Evolutionary conservation across 129 eudicot genomes (phyloP), one percentile per base, ranked within the genome.

Genomic region (Ambrosia trifida): DNA sequence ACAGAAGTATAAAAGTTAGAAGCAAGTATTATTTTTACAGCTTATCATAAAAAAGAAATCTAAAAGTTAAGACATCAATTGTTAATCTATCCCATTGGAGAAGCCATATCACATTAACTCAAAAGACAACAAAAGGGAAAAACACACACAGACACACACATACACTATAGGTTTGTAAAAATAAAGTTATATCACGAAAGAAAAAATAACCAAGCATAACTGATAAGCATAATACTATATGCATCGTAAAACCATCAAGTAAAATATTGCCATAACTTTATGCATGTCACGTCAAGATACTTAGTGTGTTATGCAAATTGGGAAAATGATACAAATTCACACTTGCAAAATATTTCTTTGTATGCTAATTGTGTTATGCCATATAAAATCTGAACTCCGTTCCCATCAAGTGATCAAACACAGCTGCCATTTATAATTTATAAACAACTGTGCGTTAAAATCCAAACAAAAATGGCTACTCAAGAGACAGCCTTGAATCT

Each of bases 101-200:
- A 74, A 74, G 32, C 72, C 72, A 74, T 43, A 52, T 66, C 66
- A 64, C 33, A 65, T 28, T 28, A 66, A 65, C 70, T 20, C 65
- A 40, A 64, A 38, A 62, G 43, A 17, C 17, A 10, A 36, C 13
- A 24, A 24, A 24, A 24, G 28, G 28, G 28, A 24, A 24, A 24
- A n/a, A n/a, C n/a, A n/a, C n/a, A n/a, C n/a, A 24, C 28, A 24
- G 1, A 24, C 28, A 24, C 28, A 24, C 28, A 24, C 28, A 24
- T 6, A 65, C 32, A n/a, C 19, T n/a, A 40, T 64, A 52, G 30
- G 54, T 53, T 74, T 63, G 43, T 40, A 74, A 0, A 33, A 36
- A 51, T 38, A 64, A 14, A 65, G 24, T 31, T 9, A 16, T 51
- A 50, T n/a, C 53, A 53, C 56, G 16, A 64, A 32, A 18, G 63